A percentile compares a stretch with the other conserved stretches of the same genome.
phyloP scores from a whole-genome alignment of 352 stramenopile species.

The Phytophthora uliginosa region DNA sequence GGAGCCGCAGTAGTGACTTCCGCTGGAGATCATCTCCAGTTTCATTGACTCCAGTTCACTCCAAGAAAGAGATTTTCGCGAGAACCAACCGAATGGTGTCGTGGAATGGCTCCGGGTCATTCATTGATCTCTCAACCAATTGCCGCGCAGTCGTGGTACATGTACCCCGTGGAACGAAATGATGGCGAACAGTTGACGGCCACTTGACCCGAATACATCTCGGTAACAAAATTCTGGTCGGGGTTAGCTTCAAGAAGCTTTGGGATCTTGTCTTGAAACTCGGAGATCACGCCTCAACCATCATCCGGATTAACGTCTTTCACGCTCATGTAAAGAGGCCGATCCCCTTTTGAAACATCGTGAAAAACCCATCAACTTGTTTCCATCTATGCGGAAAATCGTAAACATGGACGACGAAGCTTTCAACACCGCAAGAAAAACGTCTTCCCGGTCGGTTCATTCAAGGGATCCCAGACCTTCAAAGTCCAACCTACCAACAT shows the following conservation, averaged over 20 bases:
- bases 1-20: constrained; percentile 87
- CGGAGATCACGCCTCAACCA: constrained; percentile 38
- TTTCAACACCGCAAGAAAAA: constrained; percentile 72
- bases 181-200: constrained; percentile 65
- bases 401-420: constrained; percentile 63
- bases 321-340: constrained; percentile 60
- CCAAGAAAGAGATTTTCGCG: constrained; percentile 68
- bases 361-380: constrained; percentile 63
- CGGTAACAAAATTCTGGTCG: constrained; percentile 51
- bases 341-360: constrained; percentile 59
- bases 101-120: constrained; percentile 31
- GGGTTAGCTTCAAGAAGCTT: constrained; percentile 45
- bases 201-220: constrained; percentile 60
- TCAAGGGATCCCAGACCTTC: constrained; percentile 73
- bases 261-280: constrained; percentile 52
- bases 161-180: constrained; percentile 1
- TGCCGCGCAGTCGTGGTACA: constrained; percentile 51
- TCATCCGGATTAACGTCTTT: constrained; percentile 74
- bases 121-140: constrained; percentile 37
- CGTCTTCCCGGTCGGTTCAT: constrained; percentile 64
- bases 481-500: constrained; percentile 73
- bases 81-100: constrained; percentile 61
- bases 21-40: background rate
- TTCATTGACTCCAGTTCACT: constrained; percentile 45
- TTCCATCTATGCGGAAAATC: constrained; percentile 75